phyloP scores from a whole-genome alignment of 2,329 filamentous ascomycete genomes.

The Epichloe typhina region DNA sequence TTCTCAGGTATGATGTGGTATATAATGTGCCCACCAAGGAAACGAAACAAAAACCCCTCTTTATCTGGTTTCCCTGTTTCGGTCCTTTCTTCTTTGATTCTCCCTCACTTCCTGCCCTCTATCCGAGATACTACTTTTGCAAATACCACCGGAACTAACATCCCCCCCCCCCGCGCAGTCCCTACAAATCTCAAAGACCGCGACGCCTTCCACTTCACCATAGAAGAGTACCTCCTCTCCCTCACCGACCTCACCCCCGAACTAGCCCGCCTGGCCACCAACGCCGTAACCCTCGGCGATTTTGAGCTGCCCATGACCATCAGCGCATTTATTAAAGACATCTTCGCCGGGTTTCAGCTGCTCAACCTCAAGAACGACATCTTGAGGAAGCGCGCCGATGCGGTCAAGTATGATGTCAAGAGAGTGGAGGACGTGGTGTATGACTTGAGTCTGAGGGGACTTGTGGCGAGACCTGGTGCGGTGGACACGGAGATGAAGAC shows the following conservation, averaged over 20 bases:
- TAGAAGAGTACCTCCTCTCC: conserved; percentile 91
- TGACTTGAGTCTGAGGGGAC: conserved; percentile 74
- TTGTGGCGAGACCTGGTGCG: conserved; percentile 44
- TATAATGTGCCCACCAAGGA: too few relatives aligned
- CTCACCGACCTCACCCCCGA: conserved; percentile 85
- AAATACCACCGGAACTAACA: neutral
- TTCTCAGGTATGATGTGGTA: conserved; percentile 47
- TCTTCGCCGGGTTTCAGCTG: conserved; percentile 92
- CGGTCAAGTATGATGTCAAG: conserved; percentile 95
- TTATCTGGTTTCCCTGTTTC: neutral
- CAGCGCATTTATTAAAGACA: conserved; percentile 82
- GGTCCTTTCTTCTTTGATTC: neutral
- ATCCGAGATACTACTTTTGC: neutral
- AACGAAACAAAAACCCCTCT: too few relatives aligned
- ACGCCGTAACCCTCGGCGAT: conserved; percentile 80
- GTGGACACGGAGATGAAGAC: conserved; percentile 26
- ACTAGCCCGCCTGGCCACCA: conserved; percentile 79
- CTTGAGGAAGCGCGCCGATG: conserved; percentile 75
- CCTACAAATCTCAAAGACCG: conserved; percentile 82
- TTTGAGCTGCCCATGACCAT: conserved; percentile 77
- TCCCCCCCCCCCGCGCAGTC: conserved; percentile 35
- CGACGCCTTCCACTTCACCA: conserved; percentile 87
- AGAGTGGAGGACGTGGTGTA: conserved; percentile 98
- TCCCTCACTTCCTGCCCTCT: neutral
- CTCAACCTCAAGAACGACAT: conserved; percentile 96